A percentile compares a stretch with the other conserved stretches of the same genome.
These are phyloP conservation scores for Amylocystis lapponica DNA, from an alignment of 768 basidiomycete species.

Conservation along the genomic window DNA sequence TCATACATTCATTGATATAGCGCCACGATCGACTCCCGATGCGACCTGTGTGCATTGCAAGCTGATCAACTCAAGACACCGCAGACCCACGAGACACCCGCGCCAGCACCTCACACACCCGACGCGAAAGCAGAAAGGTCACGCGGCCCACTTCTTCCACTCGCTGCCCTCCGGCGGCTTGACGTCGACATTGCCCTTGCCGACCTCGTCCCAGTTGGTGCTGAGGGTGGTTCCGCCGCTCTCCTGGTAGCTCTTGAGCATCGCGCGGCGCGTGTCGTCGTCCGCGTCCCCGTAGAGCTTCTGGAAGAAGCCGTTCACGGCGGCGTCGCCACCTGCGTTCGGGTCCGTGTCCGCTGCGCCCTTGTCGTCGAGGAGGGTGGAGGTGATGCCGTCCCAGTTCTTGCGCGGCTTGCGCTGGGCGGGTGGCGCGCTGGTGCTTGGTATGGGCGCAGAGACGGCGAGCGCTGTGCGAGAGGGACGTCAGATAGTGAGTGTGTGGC, in stretches of 20 bases:
- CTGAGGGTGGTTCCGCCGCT: slow-evolving; percentile 93
- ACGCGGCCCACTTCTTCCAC: slow-evolving; percentile 67
- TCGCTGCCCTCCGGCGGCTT: slow-evolving; percentile 83
- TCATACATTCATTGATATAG: too few relatives aligned
- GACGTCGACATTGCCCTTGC: slow-evolving; percentile 61
- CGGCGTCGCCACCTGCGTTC: slow-evolving; percentile 83
- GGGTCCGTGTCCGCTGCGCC: slow-evolving; percentile 75
- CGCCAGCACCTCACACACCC: background rate
- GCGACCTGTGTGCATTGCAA: too few relatives aligned
- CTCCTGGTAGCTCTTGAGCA: slow-evolving; percentile 97
- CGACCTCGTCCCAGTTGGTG: slow-evolving; percentile 93
- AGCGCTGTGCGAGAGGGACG: background rate
- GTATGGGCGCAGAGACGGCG: slow-evolving; percentile 20
- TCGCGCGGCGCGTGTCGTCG: slow-evolving; percentile 86
- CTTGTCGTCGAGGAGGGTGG: slow-evolving; percentile 65
- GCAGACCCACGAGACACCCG: background rate
- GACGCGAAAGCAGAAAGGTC: background rate
- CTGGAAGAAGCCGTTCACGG: slow-evolving; percentile 86
- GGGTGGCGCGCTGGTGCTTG: slow-evolving; percentile 30
- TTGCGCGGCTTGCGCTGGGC: slow-evolving; percentile 44
- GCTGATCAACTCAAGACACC: too few relatives aligned
- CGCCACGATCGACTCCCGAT: too few relatives aligned
- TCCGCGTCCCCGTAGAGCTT: slow-evolving; percentile 89
- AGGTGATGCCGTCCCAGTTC: slow-evolving; percentile 89
- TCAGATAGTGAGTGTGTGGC: slow-evolving; percentile 17